These are phyloP conservation scores for Pythium scleroteichum DNA, from an alignment of 352 stramenopile genomes.

Conservation along the genomic window DNA sequence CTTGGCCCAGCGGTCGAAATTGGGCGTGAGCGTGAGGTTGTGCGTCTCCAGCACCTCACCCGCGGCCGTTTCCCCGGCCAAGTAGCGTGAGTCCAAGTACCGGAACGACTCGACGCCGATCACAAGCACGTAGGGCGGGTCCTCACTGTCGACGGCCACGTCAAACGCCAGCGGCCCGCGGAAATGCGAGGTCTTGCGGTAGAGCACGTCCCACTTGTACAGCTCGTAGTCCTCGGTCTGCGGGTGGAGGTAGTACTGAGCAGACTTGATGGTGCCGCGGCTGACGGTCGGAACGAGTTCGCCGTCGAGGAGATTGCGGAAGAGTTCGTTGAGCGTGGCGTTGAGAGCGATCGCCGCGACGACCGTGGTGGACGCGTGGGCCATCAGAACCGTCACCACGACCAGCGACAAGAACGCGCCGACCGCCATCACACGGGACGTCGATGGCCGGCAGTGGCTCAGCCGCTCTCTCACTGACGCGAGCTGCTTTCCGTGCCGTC, in stretches of 20 bases:
- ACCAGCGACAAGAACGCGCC: background rate
- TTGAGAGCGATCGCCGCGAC: conserved; percentile 19
- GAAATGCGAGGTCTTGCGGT: conserved; percentile 36
- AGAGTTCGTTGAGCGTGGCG: conserved; percentile 22
- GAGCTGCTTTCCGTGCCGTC: background rate
- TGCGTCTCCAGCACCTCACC: conserved; percentile 9
- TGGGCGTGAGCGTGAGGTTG: conserved; percentile 49
- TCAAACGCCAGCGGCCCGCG: conserved; percentile 42
- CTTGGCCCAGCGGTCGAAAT: conserved; percentile 52
- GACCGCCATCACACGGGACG: background rate
- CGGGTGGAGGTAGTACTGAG: conserved; percentile 33
- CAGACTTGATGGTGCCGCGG: conserved; percentile 1
- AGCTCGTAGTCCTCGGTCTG: conserved; percentile 47
- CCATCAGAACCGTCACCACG: background rate
- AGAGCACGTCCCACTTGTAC: conserved; percentile 39
- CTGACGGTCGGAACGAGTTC: background rate
- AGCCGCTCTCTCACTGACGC: background rate
- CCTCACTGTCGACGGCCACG: conserved; percentile 29
- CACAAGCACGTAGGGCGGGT: conserved; percentile 51
- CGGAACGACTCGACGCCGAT: conserved; percentile 56
- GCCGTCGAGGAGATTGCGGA: conserved; percentile 4
- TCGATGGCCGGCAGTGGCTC: background rate
- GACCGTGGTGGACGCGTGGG: background rate
- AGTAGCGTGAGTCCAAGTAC: conserved; percentile 53
- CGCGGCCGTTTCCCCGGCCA: conserved; percentile 33